Evolutionary conservation across 768 basidiomycete species (phyloP), one percentile per base, ranked within the genome.

Genomic region (Filobasidium wieringae): DNA sequence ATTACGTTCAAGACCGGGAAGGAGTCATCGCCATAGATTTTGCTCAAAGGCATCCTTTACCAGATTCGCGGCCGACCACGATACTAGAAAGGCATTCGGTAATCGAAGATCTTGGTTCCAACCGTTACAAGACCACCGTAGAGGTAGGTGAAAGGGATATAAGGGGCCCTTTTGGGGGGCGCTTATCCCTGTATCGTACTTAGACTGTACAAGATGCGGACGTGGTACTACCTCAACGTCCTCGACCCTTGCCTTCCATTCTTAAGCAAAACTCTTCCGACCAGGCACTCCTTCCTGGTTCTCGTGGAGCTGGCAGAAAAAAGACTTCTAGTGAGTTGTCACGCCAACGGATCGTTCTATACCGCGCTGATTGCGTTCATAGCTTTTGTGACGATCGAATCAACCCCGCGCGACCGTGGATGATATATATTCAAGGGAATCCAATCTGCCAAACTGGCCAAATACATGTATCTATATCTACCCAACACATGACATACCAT

Each of bases 41-140:
- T 54, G 68, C 66, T 24, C 29, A 58, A 24, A 57, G 36, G 17
- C 50, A 60, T 39, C 65, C 68, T 58, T 57, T 68, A 29, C 68
- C 68, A 4, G 62, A 53, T 22, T 64, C 63, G 26, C 31, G 66
- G 24, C 59, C 66, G 1, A 62, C 61, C 9, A 67, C 68, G n/a
- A 55, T 66, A 9, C 24, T 63, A 17, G 52, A 49, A 17, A 36
- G 24, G 31, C 32, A 39, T 12, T 36, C 24, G 40, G 49, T 41
- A 2, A 12, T 37, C 8, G 24, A 26, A 47, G 43, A 32, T 31
- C 17, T 31, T 45, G 57, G 40, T 15, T n/a, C 45, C 39, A 24
- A 55, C 33, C 37, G 39, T 53, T 37, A 39, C 11, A 45, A 41
- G 15, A 47, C 58, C 4, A 63, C 61, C 2, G 59, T 63, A 11